phyloP scores from a whole-genome alignment of 305 asterid species.

The Rubia tinctorum region DNA sequence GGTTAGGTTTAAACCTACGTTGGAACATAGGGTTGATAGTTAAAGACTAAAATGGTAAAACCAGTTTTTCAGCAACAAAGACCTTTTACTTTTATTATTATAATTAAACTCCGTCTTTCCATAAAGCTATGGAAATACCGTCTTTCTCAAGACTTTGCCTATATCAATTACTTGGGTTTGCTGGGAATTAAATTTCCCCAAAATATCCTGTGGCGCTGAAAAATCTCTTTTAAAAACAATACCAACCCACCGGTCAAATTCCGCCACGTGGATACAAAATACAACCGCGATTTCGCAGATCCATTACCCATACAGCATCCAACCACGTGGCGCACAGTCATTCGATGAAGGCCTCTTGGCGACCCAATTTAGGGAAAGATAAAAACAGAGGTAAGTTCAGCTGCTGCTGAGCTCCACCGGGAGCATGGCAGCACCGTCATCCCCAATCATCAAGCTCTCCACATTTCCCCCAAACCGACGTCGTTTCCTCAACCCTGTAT shows the following conservation, averaged over 20 bases:
- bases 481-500: not conserved
- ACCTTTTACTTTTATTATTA: no score
- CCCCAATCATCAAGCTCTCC: constrained; percentile 19
- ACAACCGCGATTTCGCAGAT: not conserved
- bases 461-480: constrained; percentile 9
- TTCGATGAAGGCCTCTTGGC: not conserved
- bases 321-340: not conserved
- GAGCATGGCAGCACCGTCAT: constrained; percentile 27
- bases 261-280: not conserved
- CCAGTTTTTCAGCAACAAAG: no score
- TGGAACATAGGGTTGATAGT: no score
- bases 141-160: no score
- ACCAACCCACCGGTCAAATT: not conserved
- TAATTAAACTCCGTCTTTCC: no score
- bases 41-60: no score
- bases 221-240: not conserved
- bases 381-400: not conserved
- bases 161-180: no score
- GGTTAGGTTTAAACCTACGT: no score
- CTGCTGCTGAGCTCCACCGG: constrained; percentile 20
- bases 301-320: not conserved
- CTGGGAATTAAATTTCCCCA: not conserved
- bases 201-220: not conserved
- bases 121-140: no score
- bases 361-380: not conserved